Evolutionary conservation across 306 rosid species (phyloP), one percentile per base, ranked within the genome.

Genomic region (Quercus rubra): DNA sequence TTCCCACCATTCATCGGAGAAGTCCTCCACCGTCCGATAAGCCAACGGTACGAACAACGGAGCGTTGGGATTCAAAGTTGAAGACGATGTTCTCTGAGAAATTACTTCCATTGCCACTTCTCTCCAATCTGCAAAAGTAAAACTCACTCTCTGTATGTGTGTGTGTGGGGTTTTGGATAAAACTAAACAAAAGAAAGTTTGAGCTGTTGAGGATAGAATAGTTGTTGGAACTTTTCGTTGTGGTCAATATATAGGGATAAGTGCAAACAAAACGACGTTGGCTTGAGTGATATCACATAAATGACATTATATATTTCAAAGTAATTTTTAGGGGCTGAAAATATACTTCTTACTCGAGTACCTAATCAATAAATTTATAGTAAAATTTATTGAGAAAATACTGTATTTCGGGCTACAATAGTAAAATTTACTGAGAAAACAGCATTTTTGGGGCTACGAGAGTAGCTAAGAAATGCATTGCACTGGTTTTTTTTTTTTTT

Each of bases 1-100:
- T 66, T 67, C 56, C 97, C 97, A 94, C 99, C 99, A 94, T 4
- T 94, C 78, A 6, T 87, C 86, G n/a, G 99, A 94, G 91, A 94
- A 94, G 77, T 94, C 99, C 68, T 92, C 99, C 35, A 94, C 97
- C 80, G 85, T 77, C 30, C 92, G 93, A 75, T 88, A 94, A 1
- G 95, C 91, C 20, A 86, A 35, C 0, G 99, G 98, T 0, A 91
- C 97, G 82, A 91, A 93, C 92, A 90, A 74, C 14, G 97, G 97
- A 79, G 98, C 98, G 85, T 93, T 86, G 20, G 98, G 98, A 79
- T 93, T 93, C 89, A 93, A 74, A 43, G 82, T 55, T 20, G 92
- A 88, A 17, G 88, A 61, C 0, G 87, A 10, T 21, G 59, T 59
- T 62, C 74, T 82, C 7, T 67, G 78, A 13, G 88, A 66, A 59